These are phyloP conservation scores for Fusarium lateritium DNA, from an alignment of 2,329 filamentous ascomycete species.

Conservation along the genomic window DNA sequence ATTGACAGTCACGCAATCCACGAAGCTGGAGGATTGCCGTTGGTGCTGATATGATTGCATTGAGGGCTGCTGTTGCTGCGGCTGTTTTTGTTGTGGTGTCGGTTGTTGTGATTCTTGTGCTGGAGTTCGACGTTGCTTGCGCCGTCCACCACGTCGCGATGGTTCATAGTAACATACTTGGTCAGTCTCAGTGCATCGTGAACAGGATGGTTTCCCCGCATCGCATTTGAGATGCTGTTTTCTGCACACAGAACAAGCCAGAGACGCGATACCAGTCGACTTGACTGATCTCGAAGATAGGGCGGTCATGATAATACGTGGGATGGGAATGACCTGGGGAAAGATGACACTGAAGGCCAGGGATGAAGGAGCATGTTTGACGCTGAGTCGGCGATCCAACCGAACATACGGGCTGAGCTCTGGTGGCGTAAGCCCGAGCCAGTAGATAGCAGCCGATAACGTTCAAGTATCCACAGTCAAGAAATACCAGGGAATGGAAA, in stretches of 20 bases:
- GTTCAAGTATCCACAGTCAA: no score
- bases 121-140: conserved; percentile 25
- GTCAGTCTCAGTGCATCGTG: conserved; percentile 30
- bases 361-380: neutral
- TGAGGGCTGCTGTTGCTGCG: neutral
- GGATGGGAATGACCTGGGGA: conserved; percentile 5
- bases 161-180: conserved; percentile 41
- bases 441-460: neutral
- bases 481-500: no score
- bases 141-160: conserved; percentile 41
- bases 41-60: conserved; percentile 1
- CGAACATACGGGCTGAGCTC: neutral
- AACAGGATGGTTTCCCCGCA: conserved; percentile 40
- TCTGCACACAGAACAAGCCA: conserved; percentile 43
- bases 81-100: neutral
- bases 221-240: conserved; percentile 47
- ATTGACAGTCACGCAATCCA: conserved; percentile 18
- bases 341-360: conserved; percentile 2
- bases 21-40: neutral
- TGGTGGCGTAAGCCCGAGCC: neutral
- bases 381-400: conserved; percentile 32
- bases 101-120: neutral
- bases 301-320: conserved; percentile 16
- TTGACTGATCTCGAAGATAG: conserved; percentile 23
- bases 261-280: conserved; percentile 23